These are phyloP conservation scores for Calocybe gangraenosa DNA, from an alignment of 768 basidiomycete species.

Conservation along the genomic window DNA sequence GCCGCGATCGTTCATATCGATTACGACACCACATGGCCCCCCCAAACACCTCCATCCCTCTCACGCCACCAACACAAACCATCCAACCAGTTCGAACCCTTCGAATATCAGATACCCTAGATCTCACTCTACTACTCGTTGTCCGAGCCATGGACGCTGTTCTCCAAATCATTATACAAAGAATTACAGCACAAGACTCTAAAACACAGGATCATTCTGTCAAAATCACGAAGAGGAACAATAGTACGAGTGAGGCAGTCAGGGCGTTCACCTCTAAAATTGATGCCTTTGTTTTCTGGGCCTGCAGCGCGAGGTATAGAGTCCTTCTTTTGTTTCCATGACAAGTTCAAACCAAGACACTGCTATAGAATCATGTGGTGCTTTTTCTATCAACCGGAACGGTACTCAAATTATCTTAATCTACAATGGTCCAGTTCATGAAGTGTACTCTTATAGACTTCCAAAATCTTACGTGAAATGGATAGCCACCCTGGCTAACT, in stretches of 20 bases:
- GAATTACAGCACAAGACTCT: conserved; percentile 12
- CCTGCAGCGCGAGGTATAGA: conserved; percentile 65
- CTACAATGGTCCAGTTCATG: conserved; percentile 1
- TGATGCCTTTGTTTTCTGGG: conserved; percentile 75
- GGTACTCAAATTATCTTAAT: conserved; percentile 32
- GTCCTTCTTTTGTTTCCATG: conserved; percentile 8
- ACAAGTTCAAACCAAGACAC: conserved; percentile 7
- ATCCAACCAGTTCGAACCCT: conserved; percentile 7
- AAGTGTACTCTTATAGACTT: conserved; percentile 31
- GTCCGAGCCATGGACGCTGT: conserved; percentile 67
- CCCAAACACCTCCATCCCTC: conserved; percentile 1
- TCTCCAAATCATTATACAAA: conserved; percentile 48
- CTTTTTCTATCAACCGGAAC: conserved; percentile 73
- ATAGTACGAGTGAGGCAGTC: conserved; percentile 21
- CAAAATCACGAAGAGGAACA: conserved; percentile 20
- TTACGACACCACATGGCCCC: conserved; percentile 14
- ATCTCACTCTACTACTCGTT: conserved; percentile 62
- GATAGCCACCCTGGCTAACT: conserved; percentile 67
- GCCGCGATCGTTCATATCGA: conserved; percentile 30
- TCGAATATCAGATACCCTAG: conserved; percentile 53
- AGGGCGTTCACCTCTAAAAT: conserved; percentile 39
- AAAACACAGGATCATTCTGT: not conserved
- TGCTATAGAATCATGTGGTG: conserved; percentile 80
- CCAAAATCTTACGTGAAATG: conserved; percentile 71
- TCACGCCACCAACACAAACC: conserved; percentile 6